Evolutionary conservation across 306 rosid species (phyloP), one percentile per base, ranked within the genome.

Genomic region (Malus sylvestris): DNA sequence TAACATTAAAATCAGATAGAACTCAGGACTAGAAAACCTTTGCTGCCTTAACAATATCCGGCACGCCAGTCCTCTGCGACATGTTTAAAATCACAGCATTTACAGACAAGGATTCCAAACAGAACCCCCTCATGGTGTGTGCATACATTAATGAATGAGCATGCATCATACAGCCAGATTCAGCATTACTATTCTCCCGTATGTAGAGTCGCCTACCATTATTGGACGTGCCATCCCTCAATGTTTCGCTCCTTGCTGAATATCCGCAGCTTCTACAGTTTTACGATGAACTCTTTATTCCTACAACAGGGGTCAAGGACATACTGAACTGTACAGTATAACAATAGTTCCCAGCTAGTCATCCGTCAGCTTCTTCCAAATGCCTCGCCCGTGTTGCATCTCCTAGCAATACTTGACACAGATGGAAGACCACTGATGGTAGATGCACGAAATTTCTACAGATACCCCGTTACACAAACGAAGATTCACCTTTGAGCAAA

Each of bases 401-500:
- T 71, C 30, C 59, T 69, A 72, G 75, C 74, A 61, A 79, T 80
- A 8, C 66, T 80, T 69, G 70, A 71, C 44, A 46, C 64, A 42
- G n/a, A 79, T 49, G 71, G 67, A 79, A 80, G 70, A 30, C 60
- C 20, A 76, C 60, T 23, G 67, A 80, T 62, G 71, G 80, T 44
- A 75, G 67, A 86, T 58, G 79, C 81, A 71, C 75, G 79, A 76
- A 18, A 45, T 71, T 73, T 82, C 81, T 85, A 61, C 64, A 71
- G 71, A 19, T 46, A 45, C 72, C 42, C 35, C 32, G 33, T 35
- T 35, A 70, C 49, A 33, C 75, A 74, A 72, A 77, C 71, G 74
- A 76, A 46, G 63, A 67, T 77, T 88, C 93, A 92, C 74, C 87
- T 84, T 59, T 68, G 85, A 25, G 67, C 77, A 32, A 89, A 80